Base-by-base conservation (phyloP, 2,329 filamentous ascomycete genomes). In the Phaeomoniella chlamydospora region DNA sequence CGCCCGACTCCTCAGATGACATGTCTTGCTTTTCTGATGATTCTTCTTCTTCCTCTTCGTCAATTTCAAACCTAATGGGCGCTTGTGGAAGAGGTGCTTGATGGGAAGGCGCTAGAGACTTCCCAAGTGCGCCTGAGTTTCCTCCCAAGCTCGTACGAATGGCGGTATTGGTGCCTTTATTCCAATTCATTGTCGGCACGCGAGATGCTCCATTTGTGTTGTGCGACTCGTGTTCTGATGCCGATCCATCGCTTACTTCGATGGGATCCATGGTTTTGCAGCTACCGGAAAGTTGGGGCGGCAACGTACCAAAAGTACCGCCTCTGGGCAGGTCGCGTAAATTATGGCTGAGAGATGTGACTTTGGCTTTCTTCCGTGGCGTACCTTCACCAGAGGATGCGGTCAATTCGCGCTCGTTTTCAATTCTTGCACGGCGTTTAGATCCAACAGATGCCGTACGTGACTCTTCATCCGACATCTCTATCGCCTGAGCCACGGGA, bases 361-460 rank as follows among this genome's bases (percentile, higher is more conserved):
- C n/a, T 31, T n/a, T 29, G 16, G 29, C 33, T 13, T 22, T 34
- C 18, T 30, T 36, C 33, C 37, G 17, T 35, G 18, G 30, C 32
- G 11, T 32, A 43, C 44, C 43, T 42, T 43, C 37, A 45, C 44
- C 5, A 49, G 49, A 29, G 39, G 42, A 18, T 46, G 46, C 17
- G 45, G 48, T 17, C 40, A 41, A 6, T 46, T 47, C 29, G 39
- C 39, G 34, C 22, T 33, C 22, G 45, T 49, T 32, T 37, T n/a
- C 18, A 13, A 29, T 6, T 9, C 39, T 37, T 30, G 18, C 18
- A 16, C 35, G 39, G 13, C 60, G 59, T 47, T 57, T 58, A 26
- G 49, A 43, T 12, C 62, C 61, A 15, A 67, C 51, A 2, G 56
- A 52, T 32, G 59, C 60, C 26, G 61, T 68, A 33, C 65, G 55